phyloP scores from a whole-genome alignment of 768 basidiomycete genomes.

The Imleria badia region DNA sequence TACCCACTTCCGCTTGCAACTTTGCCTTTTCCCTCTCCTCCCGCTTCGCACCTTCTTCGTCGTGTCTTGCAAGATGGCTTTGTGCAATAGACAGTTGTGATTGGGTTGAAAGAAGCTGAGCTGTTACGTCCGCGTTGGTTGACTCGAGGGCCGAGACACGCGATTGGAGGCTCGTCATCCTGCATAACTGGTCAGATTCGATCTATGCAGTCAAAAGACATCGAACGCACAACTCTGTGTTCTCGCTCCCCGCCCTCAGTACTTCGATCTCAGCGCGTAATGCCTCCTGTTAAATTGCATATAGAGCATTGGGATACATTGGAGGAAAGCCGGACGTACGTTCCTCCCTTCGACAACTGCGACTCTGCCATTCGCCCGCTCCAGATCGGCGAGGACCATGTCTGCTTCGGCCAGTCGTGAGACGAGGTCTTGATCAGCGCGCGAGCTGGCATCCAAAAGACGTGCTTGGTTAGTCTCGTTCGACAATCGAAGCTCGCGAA shows the following conservation, averaged over 20 bases:
- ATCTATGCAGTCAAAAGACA: neutral
- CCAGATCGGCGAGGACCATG: slow-evolving; percentile 91
- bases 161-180: slow-evolving; percentile 50
- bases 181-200: slow-evolving; percentile 1
- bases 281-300: slow-evolving; percentile 61
- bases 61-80: slow-evolving; percentile 16
- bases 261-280: slow-evolving; percentile 93
- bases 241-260: slow-evolving; percentile 75
- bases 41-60: slow-evolving; percentile 16
- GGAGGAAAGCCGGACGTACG: slow-evolving; percentile 41
- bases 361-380: slow-evolving; percentile 92
- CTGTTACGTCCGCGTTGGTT: slow-evolving; percentile 31
- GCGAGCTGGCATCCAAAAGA: slow-evolving; percentile 85
- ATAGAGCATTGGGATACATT: neutral
- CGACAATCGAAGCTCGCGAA: slow-evolving; percentile 85
- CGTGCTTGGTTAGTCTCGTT: slow-evolving; percentile 94
- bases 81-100: slow-evolving; percentile 19
- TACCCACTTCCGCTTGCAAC: slow-evolving; percentile 64
- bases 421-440: slow-evolving; percentile 92
- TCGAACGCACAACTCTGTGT: slow-evolving; percentile 60
- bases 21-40: slow-evolving; percentile 19
- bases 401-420: slow-evolving; percentile 91
- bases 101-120: slow-evolving; percentile 17
- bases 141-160: slow-evolving; percentile 76
- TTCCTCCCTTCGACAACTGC: slow-evolving; percentile 92